phyloP scores from a whole-genome alignment of 1,139 yeast genomes.

The Diutina catenulata region DNA sequence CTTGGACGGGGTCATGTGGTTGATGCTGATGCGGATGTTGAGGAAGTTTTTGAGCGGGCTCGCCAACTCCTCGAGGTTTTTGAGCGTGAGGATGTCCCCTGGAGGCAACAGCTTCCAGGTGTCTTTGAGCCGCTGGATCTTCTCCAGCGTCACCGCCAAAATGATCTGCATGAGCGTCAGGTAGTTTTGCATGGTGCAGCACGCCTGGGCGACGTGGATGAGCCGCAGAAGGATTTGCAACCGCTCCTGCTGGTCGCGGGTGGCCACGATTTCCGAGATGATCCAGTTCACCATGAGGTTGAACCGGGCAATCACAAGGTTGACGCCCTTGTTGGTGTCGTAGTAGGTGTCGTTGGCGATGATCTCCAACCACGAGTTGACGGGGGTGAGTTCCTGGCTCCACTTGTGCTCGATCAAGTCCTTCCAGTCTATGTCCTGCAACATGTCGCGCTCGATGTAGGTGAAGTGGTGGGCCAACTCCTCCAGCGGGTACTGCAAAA shows the following conservation, averaged over 20 bases:
- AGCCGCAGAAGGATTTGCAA: conserved; percentile 63
- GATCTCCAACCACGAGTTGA: conserved; percentile 80
- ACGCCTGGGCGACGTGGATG: conserved; percentile 74
- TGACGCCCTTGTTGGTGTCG: conserved; percentile 52
- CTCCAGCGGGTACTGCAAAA: conserved; percentile 57
- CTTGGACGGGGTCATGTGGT: conserved; percentile 48
- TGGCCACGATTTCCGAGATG: conserved; percentile 71
- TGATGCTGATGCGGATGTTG: conserved; percentile 51
- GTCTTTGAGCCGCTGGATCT: conserved; percentile 46
- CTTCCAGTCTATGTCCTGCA: conserved; percentile 85
- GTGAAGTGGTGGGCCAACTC: conserved; percentile 73
- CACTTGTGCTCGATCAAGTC: conserved; percentile 72
- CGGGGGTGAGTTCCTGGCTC: conserved; percentile 55
- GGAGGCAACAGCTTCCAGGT: conserved; percentile 63
- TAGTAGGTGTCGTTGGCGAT: conserved; percentile 48
- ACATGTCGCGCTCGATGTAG: conserved; percentile 70
- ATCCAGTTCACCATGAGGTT: conserved; percentile 90
- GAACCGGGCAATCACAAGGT: conserved; percentile 77
- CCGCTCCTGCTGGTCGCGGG: conserved; percentile 46
- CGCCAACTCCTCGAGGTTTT: conserved; percentile 52
- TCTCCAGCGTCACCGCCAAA: conserved; percentile 68
- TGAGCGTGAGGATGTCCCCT: conserved; percentile 49
- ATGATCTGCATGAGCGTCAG: conserved; percentile 82
- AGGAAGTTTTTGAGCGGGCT: conserved; percentile 58
- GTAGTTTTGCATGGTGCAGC: conserved; percentile 64